Conservation (phyloP, 1,284 basidiomycete species). For the Trichosporon sp. region DNA sequence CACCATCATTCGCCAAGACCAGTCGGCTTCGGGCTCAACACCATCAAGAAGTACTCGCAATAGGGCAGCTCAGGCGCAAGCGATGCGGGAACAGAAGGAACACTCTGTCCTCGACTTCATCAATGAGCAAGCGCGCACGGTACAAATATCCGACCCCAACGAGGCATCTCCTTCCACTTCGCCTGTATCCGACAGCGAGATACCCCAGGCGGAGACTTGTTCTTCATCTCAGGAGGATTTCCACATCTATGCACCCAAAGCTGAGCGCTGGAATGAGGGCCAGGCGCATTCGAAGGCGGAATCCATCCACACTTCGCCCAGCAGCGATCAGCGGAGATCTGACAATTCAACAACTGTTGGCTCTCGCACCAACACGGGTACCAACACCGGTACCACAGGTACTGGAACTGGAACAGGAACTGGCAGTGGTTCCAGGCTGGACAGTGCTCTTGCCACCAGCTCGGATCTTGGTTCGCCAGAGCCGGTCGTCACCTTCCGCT, state of each 20-base stretch:
- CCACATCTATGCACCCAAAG: slow-evolving; percentile 1
- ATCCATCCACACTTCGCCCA: background rate
- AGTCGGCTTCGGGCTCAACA: background rate
- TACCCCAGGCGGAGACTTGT: background rate
- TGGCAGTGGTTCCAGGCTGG: background rate
- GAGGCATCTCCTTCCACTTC: slow-evolving; percentile 42
- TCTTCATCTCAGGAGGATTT: background rate
- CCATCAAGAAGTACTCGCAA: background rate
- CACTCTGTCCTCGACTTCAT: slow-evolving; percentile 47
- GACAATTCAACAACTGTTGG: background rate
- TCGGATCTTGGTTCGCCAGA: background rate
- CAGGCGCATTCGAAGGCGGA: background rate
- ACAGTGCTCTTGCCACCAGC: slow-evolving; percentile 7
- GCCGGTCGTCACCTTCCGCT: slow-evolving; percentile 55
- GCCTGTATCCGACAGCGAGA: slow-evolving; percentile 14
- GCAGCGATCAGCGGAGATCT: background rate
- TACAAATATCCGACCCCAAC: slow-evolving; percentile 47
- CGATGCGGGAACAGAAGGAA: slow-evolving; percentile 28
- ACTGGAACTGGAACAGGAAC: background rate
- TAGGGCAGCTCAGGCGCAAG: slow-evolving; percentile 10
- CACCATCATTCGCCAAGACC: background rate
- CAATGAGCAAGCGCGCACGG: slow-evolving; percentile 44
- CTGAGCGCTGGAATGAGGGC: slow-evolving; percentile 1
- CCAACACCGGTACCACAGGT: background rate
- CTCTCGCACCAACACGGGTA: slow-evolving; percentile 5